phyloP scores from a whole-genome alignment of 257 asterid genomes.

The Lithospermum erythrorhizon region DNA sequence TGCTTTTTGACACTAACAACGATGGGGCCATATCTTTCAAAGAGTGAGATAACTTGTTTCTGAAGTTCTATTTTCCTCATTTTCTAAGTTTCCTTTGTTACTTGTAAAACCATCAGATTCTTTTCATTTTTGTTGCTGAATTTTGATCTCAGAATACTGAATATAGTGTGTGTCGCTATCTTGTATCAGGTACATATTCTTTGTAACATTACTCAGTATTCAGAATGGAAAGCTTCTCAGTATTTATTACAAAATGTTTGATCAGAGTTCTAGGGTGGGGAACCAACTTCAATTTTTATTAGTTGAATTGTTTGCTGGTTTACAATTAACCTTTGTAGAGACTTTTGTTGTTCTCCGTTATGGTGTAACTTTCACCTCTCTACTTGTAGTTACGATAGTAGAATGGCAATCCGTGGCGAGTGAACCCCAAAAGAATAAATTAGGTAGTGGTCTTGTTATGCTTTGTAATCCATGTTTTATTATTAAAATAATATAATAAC shows the following conservation, averaged over 20 bases:
- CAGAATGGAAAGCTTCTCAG: constrained; percentile 86
- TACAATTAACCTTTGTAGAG: not conserved
- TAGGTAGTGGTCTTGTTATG: too few relatives aligned
- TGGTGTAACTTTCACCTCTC: not conserved
- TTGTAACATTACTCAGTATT: constrained; percentile 79
- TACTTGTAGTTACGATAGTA: too few relatives aligned
- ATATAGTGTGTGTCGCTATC: constrained; percentile 12
- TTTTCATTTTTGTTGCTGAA: constrained; percentile 9
- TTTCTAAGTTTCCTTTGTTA: not conserved
- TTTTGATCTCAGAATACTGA: constrained; percentile 13
- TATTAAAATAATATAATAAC: too few relatives aligned
- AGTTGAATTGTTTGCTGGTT: not conserved
- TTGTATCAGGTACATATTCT: constrained; percentile 69
- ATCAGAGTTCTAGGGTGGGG: constrained; percentile 73
- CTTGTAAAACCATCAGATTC: not conserved
- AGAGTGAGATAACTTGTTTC: constrained; percentile 46
- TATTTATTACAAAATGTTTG: constrained; percentile 96
- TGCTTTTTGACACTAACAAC: constrained; percentile 79
- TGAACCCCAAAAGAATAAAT: too few relatives aligned
- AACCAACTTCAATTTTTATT: constrained; percentile 13
- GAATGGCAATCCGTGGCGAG: too few relatives aligned
- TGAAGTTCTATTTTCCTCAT: constrained; percentile 10
- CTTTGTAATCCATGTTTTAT: too few relatives aligned
- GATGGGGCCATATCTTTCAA: constrained; percentile 79
- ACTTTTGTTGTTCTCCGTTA: not conserved